A percentile compares a stretch with the other conserved stretches of the same genome.
These are phyloP conservation scores for Whalleya microplaca DNA, from an alignment of 2,329 filamentous ascomycete species.

Conservation along the genomic window DNA sequence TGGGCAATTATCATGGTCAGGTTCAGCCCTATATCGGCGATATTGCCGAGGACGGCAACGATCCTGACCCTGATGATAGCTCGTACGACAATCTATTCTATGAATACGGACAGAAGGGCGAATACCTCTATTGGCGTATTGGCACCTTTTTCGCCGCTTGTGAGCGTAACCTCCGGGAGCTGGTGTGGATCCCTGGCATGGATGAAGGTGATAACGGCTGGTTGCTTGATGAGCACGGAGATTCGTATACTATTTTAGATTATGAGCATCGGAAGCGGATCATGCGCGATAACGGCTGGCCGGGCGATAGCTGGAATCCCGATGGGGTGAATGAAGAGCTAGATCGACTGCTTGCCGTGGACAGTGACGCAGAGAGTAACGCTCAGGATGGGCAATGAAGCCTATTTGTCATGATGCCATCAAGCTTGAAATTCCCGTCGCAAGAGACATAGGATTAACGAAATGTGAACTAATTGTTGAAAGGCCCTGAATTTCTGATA, in stretches of 20 bases:
- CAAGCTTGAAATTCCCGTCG: no score
- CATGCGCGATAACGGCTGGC: constrained; percentile 13
- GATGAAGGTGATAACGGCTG: constrained; percentile 4
- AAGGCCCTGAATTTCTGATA: no score
- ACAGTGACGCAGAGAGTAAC: background rate
- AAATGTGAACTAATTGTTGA: no score
- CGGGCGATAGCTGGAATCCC: constrained; percentile 4
- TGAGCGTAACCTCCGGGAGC: constrained; percentile 3
- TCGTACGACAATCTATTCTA: constrained; percentile 2
- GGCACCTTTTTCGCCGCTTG: constrained; percentile 5
- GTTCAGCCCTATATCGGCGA: background rate
- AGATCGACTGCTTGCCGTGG: background rate
- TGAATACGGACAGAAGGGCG: background rate
- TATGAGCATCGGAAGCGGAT: constrained; percentile 5
- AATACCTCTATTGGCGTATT: background rate
- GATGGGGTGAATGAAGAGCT: constrained; percentile 2
- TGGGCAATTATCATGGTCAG: constrained; percentile 2
- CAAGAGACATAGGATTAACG: no score
- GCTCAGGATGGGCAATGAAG: background rate
- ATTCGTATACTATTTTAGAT: constrained; percentile 1
- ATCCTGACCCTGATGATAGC: background rate
- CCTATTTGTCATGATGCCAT: background rate
- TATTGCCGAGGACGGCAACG: background rate
- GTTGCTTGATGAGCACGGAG: constrained; percentile 1
- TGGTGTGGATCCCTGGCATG: constrained; percentile 5